These are phyloP conservation scores for Epichloe aotearoae DNA, from an alignment of 2,329 filamentous ascomycete species.

Conservation along the genomic window DNA sequence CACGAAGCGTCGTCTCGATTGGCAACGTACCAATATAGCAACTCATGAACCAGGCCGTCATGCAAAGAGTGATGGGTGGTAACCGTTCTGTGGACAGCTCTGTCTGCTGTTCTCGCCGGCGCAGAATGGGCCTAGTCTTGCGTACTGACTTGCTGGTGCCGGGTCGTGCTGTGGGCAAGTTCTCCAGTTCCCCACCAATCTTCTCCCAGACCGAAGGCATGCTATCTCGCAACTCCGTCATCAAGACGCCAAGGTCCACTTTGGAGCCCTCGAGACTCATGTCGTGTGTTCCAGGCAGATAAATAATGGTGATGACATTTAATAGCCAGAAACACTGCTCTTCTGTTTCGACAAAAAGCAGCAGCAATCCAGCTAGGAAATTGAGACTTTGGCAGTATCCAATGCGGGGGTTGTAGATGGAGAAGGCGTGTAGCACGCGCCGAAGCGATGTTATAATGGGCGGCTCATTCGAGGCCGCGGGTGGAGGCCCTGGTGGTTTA, in stretches of 20 bases:
- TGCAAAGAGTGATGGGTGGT: constrained; percentile 81
- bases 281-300: constrained; percentile 85
- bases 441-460: constrained; percentile 70
- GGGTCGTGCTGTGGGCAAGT: constrained; percentile 25
- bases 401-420: constrained; percentile 79
- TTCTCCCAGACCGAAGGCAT: constrained; percentile 79
- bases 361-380: constrained; percentile 78
- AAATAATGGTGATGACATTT: constrained; percentile 78
- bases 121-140: constrained; percentile 24
- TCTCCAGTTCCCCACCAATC: constrained; percentile 65
- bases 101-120: constrained; percentile 24
- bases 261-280: constrained; percentile 83
- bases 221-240: constrained; percentile 71
- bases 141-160: constrained; percentile 23
- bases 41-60: constrained; percentile 97
- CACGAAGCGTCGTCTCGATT: constrained; percentile 78
- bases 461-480: constrained; percentile 44
- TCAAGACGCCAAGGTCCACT: constrained; percentile 85
- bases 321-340: constrained; percentile 89
- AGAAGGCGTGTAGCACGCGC: constrained; percentile 77
- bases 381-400: constrained; percentile 95
- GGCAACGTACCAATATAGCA: constrained; percentile 88
- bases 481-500: constrained; percentile 18
- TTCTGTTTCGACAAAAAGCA: constrained; percentile 77
- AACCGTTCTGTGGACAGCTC: constrained; percentile 41